Evolutionary conservation across 345 rosid genomes (phyloP).

Genomic region (Leavenworthia alabamica): DNA sequence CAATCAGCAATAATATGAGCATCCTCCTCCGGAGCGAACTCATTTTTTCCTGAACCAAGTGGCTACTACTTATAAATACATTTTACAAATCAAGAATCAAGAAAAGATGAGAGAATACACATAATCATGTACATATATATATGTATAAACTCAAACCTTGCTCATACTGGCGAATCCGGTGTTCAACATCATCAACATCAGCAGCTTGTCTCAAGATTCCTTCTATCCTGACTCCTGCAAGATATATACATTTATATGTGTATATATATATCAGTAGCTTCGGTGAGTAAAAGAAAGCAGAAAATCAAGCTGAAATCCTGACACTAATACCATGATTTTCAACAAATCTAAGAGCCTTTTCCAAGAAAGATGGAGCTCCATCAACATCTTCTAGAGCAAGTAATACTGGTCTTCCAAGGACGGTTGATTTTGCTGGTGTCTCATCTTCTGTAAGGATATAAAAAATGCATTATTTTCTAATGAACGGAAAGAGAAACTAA

Average conservation of each 20-base stretch:
- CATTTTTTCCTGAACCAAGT: constrained; percentile 62
- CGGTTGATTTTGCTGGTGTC: constrained; percentile 44
- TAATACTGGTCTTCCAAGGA: constrained; percentile 76
- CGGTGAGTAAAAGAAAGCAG: neutral
- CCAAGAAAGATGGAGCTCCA: constrained; percentile 96
- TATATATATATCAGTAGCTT: constrained; percentile 13
- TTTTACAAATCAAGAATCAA: neutral
- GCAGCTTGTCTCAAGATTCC: constrained; percentile 99
- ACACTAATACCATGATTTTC: constrained; percentile 75
- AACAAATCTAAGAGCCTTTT: constrained; percentile 86
- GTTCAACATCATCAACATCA: constrained; percentile 91
- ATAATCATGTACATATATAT: neutral
- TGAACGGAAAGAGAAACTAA: constrained; percentile 11
- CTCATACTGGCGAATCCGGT: constrained; percentile 81
- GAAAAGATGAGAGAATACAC: neutral
- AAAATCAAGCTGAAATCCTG: constrained; percentile 10
- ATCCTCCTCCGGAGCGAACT: constrained; percentile 67
- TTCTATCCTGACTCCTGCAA: constrained; percentile 76
- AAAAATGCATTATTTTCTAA: constrained; percentile 12
- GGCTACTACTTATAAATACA: neutral
- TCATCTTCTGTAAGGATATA: constrained; percentile 46
- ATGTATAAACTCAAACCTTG: constrained; percentile 49
- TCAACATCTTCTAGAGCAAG: constrained; percentile 97
- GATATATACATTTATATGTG: neutral
- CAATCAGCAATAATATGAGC: constrained; percentile 93